A percentile compares a stretch with the other conserved stretches of the same genome.
Conservation (phyloP, 2,329 filamentous ascomycete genomes). For the Cryoendolithus antarcticus region DNA sequence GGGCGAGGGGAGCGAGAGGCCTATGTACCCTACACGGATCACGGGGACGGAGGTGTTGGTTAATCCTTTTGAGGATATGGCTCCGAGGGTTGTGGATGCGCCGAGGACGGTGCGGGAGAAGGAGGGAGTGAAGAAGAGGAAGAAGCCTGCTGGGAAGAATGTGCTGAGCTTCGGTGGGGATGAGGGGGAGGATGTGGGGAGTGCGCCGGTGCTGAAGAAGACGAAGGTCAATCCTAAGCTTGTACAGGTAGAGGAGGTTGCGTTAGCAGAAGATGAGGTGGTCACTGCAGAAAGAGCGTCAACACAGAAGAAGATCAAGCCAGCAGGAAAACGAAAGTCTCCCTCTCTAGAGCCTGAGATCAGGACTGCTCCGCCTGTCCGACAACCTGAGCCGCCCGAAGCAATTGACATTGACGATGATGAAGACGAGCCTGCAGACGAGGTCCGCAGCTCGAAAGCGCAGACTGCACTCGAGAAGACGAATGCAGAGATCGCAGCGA, state of each 20-base stretch:
- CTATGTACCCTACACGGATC: conserved; percentile 75
- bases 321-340: conserved; percentile 4
- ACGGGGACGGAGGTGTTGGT: conserved; percentile 61
- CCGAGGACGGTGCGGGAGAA: conserved; percentile 34
- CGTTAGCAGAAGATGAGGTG: conserved; percentile 8
- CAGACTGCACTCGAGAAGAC: conserved; percentile 46
- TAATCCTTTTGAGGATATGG: conserved; percentile 75
- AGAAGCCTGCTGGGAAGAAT: conserved; percentile 63
- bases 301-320: conserved; percentile 9
- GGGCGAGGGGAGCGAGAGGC: conserved; percentile 62
- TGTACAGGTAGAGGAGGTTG: conserved; percentile 34
- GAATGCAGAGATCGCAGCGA: conserved; percentile 66
- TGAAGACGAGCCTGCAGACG: conserved; percentile 14
- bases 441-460: conserved; percentile 6
- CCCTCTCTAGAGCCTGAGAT: conserved; percentile 8
- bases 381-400: not conserved
- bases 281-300: too few species aligned
- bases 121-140: conserved; percentile 47
- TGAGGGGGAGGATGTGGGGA: conserved; percentile 44
- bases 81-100: conserved; percentile 50
- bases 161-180: conserved; percentile 64
- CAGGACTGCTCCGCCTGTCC: conserved; percentile 1
- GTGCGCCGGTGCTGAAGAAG: conserved; percentile 55
- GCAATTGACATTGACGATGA: conserved; percentile 5
- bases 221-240: conserved; percentile 68